Evolutionary conservation across 257 asterid species (phyloP).

Genomic region (Solanum pennellii): DNA sequence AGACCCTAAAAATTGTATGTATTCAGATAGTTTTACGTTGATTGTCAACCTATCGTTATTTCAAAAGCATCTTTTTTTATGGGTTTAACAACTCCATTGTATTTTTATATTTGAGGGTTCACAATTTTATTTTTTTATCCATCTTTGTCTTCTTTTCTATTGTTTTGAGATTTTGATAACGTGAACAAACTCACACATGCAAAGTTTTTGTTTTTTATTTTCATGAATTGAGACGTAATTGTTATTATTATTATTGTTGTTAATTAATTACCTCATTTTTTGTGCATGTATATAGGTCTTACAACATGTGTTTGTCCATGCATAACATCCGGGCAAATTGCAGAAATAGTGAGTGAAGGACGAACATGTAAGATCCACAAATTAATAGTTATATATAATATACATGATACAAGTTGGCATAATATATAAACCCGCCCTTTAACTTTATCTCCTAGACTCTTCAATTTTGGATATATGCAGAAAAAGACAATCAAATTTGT

Average conservation of each 20-base stretch:
- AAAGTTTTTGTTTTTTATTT: background rate
- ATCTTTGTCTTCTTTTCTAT: background rate
- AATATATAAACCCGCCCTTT: no score
- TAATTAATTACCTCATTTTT: background rate
- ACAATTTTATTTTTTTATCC: background rate
- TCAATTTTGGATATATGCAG: background rate
- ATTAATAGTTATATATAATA: background rate
- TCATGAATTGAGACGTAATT: background rate
- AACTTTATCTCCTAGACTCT: background rate
- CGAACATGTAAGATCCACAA: conserved; percentile 13
- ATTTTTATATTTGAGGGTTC: background rate
- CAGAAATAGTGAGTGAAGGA: conserved; percentile 21
- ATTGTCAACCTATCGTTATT: background rate
- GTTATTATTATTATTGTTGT: background rate
- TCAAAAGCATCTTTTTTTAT: background rate
- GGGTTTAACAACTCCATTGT: background rate
- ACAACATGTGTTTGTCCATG: conserved; percentile 16
- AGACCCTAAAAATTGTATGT: conserved; percentile 6
- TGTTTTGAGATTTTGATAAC: background rate
- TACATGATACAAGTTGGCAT: background rate
- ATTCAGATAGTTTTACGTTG: background rate
- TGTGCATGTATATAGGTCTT: background rate
- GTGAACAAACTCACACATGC: background rate
- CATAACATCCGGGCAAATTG: conserved; percentile 12
- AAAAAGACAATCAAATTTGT: background rate